Evolutionary conservation across 495 filamentous ascomycete genomes (phyloP).

Genomic region (Xylaria longipes): DNA sequence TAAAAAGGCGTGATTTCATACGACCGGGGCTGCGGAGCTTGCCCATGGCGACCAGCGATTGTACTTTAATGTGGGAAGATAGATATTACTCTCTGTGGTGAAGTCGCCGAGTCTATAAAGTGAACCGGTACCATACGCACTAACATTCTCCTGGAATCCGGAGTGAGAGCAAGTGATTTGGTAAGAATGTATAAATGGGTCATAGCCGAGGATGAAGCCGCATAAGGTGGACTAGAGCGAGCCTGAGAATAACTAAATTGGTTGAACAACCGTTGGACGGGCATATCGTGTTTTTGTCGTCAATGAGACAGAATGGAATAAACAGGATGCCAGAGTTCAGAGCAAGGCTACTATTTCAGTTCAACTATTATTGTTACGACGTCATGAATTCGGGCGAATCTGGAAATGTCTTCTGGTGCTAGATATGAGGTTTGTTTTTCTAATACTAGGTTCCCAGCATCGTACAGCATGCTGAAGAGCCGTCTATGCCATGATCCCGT

Average conservation of each 20-base stretch:
- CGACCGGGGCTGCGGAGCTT: slow-evolving; percentile 18
- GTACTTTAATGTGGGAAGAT: slow-evolving; percentile 28
- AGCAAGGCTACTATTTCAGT: neutral
- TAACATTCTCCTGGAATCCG: neutral
- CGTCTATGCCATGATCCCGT: slow-evolving; percentile 1
- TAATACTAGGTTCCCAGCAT: slow-evolving; percentile 6
- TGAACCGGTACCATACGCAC: neutral
- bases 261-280: neutral
- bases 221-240: neutral
- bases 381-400: neutral
- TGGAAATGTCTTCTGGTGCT: neutral
- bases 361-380: neutral
- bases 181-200: neutral
- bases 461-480: neutral
- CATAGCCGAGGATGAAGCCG: neutral
- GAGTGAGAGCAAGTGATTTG: neutral
- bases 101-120: slow-evolving; percentile 4
- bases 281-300: neutral
- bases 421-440: neutral
- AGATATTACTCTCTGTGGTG: slow-evolving; percentile 18
- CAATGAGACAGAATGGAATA: neutral
- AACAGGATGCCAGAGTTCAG: neutral
- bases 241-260: neutral
- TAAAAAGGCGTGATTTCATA: slow-evolving; percentile 23
- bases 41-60: slow-evolving; percentile 22